These are phyloP conservation scores for Corrigiola litoralis DNA, from an alignment of 179 eudicot species.

Conservation along the genomic window DNA sequence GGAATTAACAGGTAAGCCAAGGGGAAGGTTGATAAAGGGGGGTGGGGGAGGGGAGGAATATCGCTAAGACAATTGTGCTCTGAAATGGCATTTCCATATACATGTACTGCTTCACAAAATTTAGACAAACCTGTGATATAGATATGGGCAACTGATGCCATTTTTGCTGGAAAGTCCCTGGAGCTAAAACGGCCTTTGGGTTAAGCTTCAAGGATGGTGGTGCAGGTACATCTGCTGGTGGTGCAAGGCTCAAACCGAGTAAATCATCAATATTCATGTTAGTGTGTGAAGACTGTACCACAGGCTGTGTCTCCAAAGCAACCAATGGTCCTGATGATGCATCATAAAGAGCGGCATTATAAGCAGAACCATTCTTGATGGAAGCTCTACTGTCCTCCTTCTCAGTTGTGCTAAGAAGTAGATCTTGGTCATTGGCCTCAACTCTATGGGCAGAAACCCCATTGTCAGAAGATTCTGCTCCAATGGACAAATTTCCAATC, in stretches of 20 bases:
- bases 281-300: slow-evolving; percentile 35
- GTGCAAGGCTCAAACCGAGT: slow-evolving; percentile 64
- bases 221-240: slow-evolving; percentile 36
- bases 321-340: slow-evolving; percentile 41
- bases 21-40: background rate
- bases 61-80: background rate
- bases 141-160: slow-evolving; percentile 89
- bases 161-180: slow-evolving; percentile 87
- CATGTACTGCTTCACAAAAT: background rate
- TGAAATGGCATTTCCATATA: background rate
- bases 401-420: slow-evolving; percentile 76
- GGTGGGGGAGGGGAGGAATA: background rate
- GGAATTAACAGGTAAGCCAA: background rate
- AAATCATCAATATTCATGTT: slow-evolving; percentile 85
- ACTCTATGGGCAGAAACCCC: slow-evolving; percentile 58
- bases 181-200: slow-evolving; percentile 70
- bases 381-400: slow-evolving; percentile 55
- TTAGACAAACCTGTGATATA: slow-evolving; percentile 61
- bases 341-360: slow-evolving; percentile 63
- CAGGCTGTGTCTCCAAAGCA: slow-evolving; percentile 39
- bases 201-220: slow-evolving; percentile 63
- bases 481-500: slow-evolving; percentile 57
- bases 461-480: slow-evolving; percentile 43
- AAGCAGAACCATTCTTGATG: slow-evolving; percentile 58
- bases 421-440: slow-evolving; percentile 88